A percentile compares a stretch with the other conserved stretches of the same genome.
These are phyloP conservation scores for Vachellia pachyceras DNA, from an alignment of 306 rosid species.

Conservation along the genomic window DNA sequence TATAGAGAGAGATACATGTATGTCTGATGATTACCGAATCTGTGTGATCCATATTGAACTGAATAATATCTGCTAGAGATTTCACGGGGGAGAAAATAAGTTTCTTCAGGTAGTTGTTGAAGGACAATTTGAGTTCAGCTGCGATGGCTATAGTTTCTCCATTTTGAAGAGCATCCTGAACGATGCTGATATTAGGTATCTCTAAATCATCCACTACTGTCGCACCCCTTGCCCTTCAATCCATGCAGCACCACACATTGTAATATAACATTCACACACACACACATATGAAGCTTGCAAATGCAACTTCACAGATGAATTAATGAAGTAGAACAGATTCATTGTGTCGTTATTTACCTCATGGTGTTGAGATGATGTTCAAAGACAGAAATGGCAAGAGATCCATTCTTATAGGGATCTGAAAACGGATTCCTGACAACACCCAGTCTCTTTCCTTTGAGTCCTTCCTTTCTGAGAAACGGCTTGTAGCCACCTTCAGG, in stretches of 20 bases:
- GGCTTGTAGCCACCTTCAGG: constrained; percentile 64
- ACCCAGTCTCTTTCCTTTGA: constrained; percentile 69
- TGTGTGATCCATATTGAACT: constrained; percentile 57
- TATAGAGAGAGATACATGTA: too few species aligned
- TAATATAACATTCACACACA: background rate
- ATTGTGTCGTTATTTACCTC: constrained; percentile 35
- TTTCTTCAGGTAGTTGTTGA: constrained; percentile 53
- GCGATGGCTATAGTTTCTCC: constrained; percentile 44
- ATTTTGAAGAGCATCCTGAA: constrained; percentile 39
- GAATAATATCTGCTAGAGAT: constrained; percentile 59
- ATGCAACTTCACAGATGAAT: background rate
- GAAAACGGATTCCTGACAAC: constrained; percentile 64
- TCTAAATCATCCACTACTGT: constrained; percentile 65
- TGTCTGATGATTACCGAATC: constrained; percentile 41
- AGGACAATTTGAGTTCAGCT: constrained; percentile 57
- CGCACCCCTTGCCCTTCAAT: constrained; percentile 65
- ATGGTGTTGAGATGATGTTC: constrained; percentile 50
- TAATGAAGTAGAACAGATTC: background rate
- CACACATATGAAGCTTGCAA: background rate
- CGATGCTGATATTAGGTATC: constrained; percentile 45
- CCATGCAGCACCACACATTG: background rate
- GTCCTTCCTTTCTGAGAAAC: constrained; percentile 60
- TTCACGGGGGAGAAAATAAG: constrained; percentile 57
- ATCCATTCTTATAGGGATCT: constrained; percentile 36
- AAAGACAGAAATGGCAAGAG: constrained; percentile 49